phyloP scores from a whole-genome alignment of 2,329 filamentous ascomycete genomes.

The Ambrosiella beaveri region DNA sequence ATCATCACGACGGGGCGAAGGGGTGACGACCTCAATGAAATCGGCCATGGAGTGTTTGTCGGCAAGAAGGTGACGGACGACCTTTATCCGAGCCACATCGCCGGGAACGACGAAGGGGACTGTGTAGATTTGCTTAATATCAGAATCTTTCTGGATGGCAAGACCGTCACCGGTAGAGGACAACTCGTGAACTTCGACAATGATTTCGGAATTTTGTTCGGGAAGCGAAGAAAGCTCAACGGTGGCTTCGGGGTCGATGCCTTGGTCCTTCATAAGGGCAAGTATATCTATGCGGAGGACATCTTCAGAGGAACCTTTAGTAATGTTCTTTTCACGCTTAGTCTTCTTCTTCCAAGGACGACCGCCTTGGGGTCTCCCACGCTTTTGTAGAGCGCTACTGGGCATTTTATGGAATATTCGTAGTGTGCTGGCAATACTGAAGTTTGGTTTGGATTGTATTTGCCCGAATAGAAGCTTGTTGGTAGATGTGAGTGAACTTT shows the following conservation, averaged over 20 bases:
- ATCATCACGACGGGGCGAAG: slow-evolving; percentile 63
- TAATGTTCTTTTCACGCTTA: slow-evolving; percentile 42
- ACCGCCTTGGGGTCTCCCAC: slow-evolving; percentile 11
- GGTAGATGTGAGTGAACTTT: no score
- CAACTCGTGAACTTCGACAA: slow-evolving; percentile 64
- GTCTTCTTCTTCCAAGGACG: slow-evolving; percentile 23
- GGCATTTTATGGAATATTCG: neutral
- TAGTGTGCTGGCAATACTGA: no score
- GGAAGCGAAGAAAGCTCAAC: slow-evolving; percentile 30
- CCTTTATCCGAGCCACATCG: slow-evolving; percentile 61
- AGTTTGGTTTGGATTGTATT: no score
- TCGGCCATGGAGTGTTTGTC: slow-evolving; percentile 63
- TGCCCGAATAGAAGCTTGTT: no score
- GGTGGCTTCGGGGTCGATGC: slow-evolving; percentile 16
- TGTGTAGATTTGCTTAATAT: slow-evolving; percentile 53
- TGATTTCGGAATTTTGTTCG: slow-evolving; percentile 54
- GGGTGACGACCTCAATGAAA: slow-evolving; percentile 58
- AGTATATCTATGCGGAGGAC: slow-evolving; percentile 48
- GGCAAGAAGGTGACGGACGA: slow-evolving; percentile 50
- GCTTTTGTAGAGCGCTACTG: slow-evolving; percentile 7
- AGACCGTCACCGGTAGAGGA: slow-evolving; percentile 89
- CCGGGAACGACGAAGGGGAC: slow-evolving; percentile 81
- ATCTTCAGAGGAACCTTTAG: slow-evolving; percentile 47
- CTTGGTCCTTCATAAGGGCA: slow-evolving; percentile 30
- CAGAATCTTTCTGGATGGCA: slow-evolving; percentile 37